Percentiles rank a stretch among this genome's conserved stretches.
phyloP scores from a whole-genome alignment of 2,329 filamentous ascomycete species.

The Fusarium transvaalense region DNA sequence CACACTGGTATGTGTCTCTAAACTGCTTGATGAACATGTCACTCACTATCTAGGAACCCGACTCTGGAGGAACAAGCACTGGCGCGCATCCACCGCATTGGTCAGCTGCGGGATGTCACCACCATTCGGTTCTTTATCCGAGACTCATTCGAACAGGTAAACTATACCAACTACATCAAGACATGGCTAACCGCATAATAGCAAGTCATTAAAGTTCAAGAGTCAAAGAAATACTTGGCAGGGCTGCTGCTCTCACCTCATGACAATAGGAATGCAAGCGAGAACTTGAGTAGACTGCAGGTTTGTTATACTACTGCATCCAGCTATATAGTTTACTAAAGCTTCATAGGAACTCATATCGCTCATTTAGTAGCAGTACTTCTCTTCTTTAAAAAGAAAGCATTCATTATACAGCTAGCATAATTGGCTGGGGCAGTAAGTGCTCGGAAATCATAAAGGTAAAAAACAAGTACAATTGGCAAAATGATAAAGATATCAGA shows the following conservation, averaged over 20 bases:
- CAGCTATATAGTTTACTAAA: neutral
- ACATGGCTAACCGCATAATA: rapidly evolving
- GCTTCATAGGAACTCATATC: slow-evolving; percentile 2
- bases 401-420: too few species aligned
- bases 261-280: neutral
- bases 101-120: slow-evolving; percentile 53
- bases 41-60: slow-evolving; percentile 53
- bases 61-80: slow-evolving; percentile 60
- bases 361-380: neutral
- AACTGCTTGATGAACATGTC: rapidly evolving
- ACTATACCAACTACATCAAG: rapidly evolving
- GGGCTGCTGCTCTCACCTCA: slow-evolving; percentile 14
- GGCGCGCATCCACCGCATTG: slow-evolving; percentile 55
- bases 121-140: slow-evolving; percentile 55
- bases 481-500: slow-evolving; percentile 20
- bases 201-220: slow-evolving; percentile 32
- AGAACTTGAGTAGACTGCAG: slow-evolving; percentile 8
- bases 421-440: too few species aligned
- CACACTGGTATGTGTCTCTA: slow-evolving; percentile 56
- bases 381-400: too few species aligned
- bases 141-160: slow-evolving; percentile 55
- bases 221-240: slow-evolving; percentile 28
- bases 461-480: neutral
- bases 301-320: neutral
- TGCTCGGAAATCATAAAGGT: too few species aligned